Conservation (phyloP, 352 stramenopile species). For the Globisporangium nagaii region DNA sequence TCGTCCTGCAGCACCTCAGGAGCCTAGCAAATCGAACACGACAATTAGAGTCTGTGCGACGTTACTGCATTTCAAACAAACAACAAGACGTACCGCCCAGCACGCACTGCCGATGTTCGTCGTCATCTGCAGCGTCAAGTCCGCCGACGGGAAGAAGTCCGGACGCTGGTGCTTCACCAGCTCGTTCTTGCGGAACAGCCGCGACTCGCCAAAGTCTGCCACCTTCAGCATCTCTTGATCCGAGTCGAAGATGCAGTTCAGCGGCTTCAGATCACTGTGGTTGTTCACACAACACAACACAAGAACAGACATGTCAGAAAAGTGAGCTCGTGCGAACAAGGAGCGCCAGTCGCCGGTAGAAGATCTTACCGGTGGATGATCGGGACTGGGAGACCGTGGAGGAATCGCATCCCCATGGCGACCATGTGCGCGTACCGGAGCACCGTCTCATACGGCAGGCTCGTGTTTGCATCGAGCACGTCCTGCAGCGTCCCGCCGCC, state of each 20-base stretch:
- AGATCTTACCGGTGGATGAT: conserved; percentile 62
- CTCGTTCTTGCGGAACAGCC: conserved; percentile 61
- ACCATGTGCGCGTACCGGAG: conserved; percentile 78
- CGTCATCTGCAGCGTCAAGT: conserved; percentile 74
- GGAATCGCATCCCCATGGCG: conserved; percentile 75
- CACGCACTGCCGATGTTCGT: conserved; percentile 79
- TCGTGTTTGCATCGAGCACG: conserved; percentile 42
- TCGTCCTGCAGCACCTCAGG: conserved; percentile 72
- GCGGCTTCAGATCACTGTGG: conserved; percentile 59
- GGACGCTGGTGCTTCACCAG: conserved; percentile 28
- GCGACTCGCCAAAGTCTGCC: conserved; percentile 74
- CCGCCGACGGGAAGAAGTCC: conserved; percentile 57
- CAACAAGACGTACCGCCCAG: conserved; percentile 39
- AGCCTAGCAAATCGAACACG: conserved; percentile 15
- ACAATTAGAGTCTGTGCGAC: background rate
- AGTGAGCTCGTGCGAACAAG: background rate
- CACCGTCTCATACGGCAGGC: conserved; percentile 55
- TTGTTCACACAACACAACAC: background rate
- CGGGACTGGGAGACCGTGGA: conserved; percentile 62
- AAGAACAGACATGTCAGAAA: background rate
- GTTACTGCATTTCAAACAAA: too few relatives aligned
- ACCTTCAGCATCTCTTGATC: conserved; percentile 75
- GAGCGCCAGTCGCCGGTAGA: too few relatives aligned
- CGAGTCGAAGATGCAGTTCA: conserved; percentile 82
- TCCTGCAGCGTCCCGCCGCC: conserved; percentile 79